phyloP scores from a whole-genome alignment of 192 early-diverging fungal genomes.

The Gamsiella multidivaricata region DNA sequence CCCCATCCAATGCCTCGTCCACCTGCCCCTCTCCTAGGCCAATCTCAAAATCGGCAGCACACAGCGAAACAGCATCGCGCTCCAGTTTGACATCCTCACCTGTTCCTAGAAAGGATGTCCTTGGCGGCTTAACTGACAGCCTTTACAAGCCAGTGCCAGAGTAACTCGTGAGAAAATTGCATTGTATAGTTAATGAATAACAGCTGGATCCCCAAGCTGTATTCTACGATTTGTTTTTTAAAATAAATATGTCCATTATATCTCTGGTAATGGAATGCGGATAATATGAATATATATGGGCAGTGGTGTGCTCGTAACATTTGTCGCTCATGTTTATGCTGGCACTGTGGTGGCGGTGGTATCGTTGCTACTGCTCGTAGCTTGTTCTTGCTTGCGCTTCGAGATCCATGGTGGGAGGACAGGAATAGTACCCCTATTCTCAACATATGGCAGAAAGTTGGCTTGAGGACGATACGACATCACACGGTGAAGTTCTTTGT shows the following conservation, averaged over 20 bases:
- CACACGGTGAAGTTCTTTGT: constrained; percentile 8
- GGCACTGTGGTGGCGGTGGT: too few relatives aligned
- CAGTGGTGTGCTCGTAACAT: too few relatives aligned
- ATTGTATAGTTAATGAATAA: too few relatives aligned
- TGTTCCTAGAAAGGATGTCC: constrained; percentile 31
- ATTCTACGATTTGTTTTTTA: not conserved
- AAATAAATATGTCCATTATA: not conserved
- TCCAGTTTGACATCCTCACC: constrained; percentile 31
- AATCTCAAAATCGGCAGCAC: constrained; percentile 5
- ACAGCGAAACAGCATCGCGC: constrained; percentile 9
- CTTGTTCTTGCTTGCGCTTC: not conserved
- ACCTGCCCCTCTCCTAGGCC: constrained; percentile 28
- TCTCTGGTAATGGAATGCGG: too few relatives aligned
- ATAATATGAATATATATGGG: too few relatives aligned
- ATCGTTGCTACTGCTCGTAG: too few relatives aligned
- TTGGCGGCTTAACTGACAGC: constrained; percentile 25
- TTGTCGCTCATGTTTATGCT: too few relatives aligned
- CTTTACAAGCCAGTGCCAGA: constrained; percentile 50
- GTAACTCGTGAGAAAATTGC: too few relatives aligned
- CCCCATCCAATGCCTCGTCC: constrained; percentile 13
- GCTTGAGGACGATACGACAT: constrained; percentile 14
- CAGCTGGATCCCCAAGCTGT: too few relatives aligned
- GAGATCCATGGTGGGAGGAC: not conserved
- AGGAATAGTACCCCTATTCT: not conserved
- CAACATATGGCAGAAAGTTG: not conserved